Evolutionary conservation across 1,139 yeast species (phyloP).

Genomic region (Taphrina flavorubra): DNA sequence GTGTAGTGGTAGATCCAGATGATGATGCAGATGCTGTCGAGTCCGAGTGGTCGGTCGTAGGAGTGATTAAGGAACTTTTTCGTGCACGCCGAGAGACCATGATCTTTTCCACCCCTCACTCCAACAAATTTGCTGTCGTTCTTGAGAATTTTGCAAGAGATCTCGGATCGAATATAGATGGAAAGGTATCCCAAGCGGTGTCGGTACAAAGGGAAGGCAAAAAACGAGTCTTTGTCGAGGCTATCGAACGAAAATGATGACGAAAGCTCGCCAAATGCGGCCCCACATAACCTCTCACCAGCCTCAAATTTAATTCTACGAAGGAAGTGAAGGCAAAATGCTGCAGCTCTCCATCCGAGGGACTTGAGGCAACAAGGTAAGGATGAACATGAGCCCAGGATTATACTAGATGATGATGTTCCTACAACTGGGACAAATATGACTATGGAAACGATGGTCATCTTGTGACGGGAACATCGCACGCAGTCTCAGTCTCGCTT

Average conservation of each 20-base stretch:
- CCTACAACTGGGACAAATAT: too few species aligned
- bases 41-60: too few species aligned
- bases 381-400: background rate
- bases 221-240: too few species aligned
- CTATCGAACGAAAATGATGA: background rate
- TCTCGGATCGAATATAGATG: too few species aligned
- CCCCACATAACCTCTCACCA: background rate
- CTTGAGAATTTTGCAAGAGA: too few species aligned
- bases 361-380: background rate
- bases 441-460: too few species aligned
- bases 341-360: background rate
- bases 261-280: slow-evolving; percentile 4
- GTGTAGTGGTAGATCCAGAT: background rate
- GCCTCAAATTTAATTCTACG: slow-evolving; percentile 5
- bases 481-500: slow-evolving; percentile 13
- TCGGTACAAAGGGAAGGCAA: background rate
- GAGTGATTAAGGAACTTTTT: background rate
- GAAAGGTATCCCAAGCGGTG: too few species aligned
- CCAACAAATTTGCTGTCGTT: too few species aligned
- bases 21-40: too few species aligned
- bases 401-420: too few species aligned
- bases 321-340: background rate
- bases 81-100: background rate
- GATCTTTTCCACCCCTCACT: background rate
- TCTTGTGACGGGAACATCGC: slow-evolving; percentile 1